Evolutionary conservation across 2,329 filamentous ascomycete species (phyloP), one percentile per base, ranked within the genome.

Genomic region (Pestalotiopsis sp.): DNA sequence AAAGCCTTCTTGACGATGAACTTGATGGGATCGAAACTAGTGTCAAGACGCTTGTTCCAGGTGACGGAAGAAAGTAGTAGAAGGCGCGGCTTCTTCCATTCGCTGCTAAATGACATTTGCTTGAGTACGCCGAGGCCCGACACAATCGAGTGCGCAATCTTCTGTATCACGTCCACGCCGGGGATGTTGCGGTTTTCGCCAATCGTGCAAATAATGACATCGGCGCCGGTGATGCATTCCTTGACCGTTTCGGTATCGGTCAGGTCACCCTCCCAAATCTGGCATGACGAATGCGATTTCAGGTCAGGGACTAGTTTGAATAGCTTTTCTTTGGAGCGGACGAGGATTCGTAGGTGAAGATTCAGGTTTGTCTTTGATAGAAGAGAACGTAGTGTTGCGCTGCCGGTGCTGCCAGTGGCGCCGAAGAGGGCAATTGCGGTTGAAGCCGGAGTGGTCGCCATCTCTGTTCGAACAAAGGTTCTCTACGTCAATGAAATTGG

Each of bases 101-200:
- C 4, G 59, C 6, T 23, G 25, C 31, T 36, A 5, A n/a, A 20
- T 9, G 13, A 17, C 38, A 13, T 12, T 36, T n/a, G 27, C n/a
- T 40, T 61, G 25, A 61, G 59, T 3, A 4, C 5, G 31, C 59
- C 13, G 0, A 61, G n/a, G 25, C 25, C 59, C 4, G 25, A 7
- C 4, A 61, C 13, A n/a, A 61, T 61, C 12, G 59, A 61, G 7
- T 36, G 7, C 13, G 59, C 59, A 14, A 13, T 27, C n/a, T 14
- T 20, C 5, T 40, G 59, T 6, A 61, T 20, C 25, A 61, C 59
- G 9, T 61, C 17, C 17, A 61, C n/a, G 31, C 59, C 59, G 13
- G 59, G 59, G 5, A 61, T 36, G 59, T 61, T 61, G 3, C 31
- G 59, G 31, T 61, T 61, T n/a, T 61, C 59, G 17, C 25, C 59